A percentile compares a stretch with the other conserved stretches of the same genome.
phyloP scores from a whole-genome alignment of 176 grass and related monocot genomes.

The Eragrostis nindensis region DNA sequence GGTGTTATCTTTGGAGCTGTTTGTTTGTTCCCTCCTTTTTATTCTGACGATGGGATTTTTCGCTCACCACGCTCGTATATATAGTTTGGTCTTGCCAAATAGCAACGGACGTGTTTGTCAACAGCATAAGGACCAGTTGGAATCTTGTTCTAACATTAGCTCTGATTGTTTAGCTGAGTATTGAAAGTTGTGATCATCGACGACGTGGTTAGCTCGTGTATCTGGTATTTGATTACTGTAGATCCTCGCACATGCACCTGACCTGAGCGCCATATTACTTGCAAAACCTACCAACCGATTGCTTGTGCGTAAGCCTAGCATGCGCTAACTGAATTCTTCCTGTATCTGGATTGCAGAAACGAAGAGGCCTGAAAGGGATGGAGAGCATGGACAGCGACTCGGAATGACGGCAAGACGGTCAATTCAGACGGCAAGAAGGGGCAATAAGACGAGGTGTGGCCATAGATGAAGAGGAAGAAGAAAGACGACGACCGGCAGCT shows the following conservation, averaged over 20 bases:
- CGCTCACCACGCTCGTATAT: neutral
- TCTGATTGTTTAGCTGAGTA: neutral
- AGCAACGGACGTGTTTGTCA: neutral
- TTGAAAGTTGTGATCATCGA: neutral
- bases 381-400: conserved; percentile 94
- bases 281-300: neutral
- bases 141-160: conserved; percentile 50
- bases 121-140: neutral
- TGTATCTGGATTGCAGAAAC: conserved; percentile 52
- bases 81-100: neutral
- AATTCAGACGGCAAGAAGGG: neutral
- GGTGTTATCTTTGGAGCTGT: conserved; percentile 4
- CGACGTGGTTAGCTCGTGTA: conserved; percentile 1
- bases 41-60: neutral
- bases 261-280: neutral
- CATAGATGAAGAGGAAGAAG: neutral
- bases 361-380: conserved; percentile 83
- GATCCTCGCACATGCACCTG: neutral
- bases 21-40: neutral
- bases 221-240: neutral
- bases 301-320: conserved; percentile 6
- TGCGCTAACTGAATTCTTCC: conserved; percentile 29
- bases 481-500: neutral
- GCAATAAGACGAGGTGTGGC: conserved; percentile 31
- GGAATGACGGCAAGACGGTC: conserved; percentile 41